phyloP scores from a whole-genome alignment of 2,329 filamentous ascomycete species.

The Pyricularia pennisetigena region DNA sequence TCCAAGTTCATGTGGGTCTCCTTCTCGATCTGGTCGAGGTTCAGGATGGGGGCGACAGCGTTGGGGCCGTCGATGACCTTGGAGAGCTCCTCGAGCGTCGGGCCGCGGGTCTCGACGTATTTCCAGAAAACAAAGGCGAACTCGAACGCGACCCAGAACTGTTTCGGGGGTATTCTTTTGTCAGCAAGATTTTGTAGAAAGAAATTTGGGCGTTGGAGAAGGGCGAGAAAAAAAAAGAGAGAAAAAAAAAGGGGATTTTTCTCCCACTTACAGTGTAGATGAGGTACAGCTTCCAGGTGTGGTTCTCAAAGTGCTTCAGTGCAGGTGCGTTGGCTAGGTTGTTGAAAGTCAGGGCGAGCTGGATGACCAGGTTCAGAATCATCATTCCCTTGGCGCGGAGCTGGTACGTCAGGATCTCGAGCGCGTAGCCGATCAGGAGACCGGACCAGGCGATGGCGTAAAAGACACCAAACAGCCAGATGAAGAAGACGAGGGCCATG shows the following conservation, averaged over 20 bases:
- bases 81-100: slow-evolving; percentile 4
- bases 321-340: slow-evolving; percentile 3
- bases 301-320: slow-evolving; percentile 3
- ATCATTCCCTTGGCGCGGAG: slow-evolving; percentile 18
- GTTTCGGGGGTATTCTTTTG: neutral
- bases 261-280: neutral
- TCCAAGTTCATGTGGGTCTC: slow-evolving; percentile 14
- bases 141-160: slow-evolving; percentile 2
- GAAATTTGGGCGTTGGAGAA: too few relatives aligned
- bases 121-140: slow-evolving; percentile 1
- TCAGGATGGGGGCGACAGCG: neutral
- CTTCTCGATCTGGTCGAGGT: slow-evolving; percentile 16
- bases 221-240: too few relatives aligned
- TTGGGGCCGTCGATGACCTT: slow-evolving; percentile 4
- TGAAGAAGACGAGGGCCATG: slow-evolving; percentile 19
- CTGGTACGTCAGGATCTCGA: slow-evolving; percentile 32
- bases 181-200: neutral
- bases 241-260: neutral
- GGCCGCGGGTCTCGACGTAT: slow-evolving; percentile 3
- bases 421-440: slow-evolving; percentile 30
- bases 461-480: slow-evolving; percentile 25
- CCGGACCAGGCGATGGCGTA: slow-evolving; percentile 28
- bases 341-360: slow-evolving; percentile 2
- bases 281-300: slow-evolving; percentile 2
- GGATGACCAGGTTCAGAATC: slow-evolving; percentile 1